phyloP scores from a whole-genome alignment of 2,329 filamentous ascomycete species.

The Cryphonectria naterciae region DNA sequence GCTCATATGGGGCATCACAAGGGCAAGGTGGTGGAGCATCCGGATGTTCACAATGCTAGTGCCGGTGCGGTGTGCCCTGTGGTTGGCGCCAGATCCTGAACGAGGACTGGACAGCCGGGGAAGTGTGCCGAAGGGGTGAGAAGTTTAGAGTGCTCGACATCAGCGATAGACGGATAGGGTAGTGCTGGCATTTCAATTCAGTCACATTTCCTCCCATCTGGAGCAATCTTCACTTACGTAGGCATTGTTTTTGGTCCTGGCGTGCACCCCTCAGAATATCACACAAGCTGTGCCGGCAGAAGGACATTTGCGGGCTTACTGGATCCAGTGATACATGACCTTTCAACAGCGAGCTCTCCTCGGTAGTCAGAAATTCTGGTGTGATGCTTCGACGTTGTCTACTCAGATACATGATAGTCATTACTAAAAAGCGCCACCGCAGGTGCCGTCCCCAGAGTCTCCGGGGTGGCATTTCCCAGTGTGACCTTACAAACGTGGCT shows the following conservation, averaged over 20 bases:
- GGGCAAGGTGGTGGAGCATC: constrained; percentile 44
- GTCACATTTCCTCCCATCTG: neutral
- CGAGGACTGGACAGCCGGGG: neutral
- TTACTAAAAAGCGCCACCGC: neutral
- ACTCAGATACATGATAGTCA: neutral
- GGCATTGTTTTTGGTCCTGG: neutral
- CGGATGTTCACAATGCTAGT: constrained; percentile 36
- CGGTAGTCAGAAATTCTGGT: neutral
- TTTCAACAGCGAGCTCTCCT: neutral
- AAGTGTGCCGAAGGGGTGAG: neutral
- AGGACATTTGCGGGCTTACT: neutral
- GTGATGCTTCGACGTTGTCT: neutral
- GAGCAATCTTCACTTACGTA: neutral
- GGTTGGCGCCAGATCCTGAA: constrained; percentile 38
- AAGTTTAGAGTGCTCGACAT: neutral
- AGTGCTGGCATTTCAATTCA: neutral
- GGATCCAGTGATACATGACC: neutral
- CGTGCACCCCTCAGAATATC: neutral
- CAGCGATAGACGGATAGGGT: neutral
- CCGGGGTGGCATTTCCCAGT: no score
- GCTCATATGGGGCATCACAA: constrained; percentile 48
- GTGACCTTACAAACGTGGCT: neutral
- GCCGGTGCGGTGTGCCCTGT: constrained; percentile 45
- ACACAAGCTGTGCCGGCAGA: neutral
- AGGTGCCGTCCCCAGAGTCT: neutral